Evolutionary conservation across 2,329 filamentous ascomycete genomes (phyloP).

Genomic region (Trichoderma polysporum): DNA sequence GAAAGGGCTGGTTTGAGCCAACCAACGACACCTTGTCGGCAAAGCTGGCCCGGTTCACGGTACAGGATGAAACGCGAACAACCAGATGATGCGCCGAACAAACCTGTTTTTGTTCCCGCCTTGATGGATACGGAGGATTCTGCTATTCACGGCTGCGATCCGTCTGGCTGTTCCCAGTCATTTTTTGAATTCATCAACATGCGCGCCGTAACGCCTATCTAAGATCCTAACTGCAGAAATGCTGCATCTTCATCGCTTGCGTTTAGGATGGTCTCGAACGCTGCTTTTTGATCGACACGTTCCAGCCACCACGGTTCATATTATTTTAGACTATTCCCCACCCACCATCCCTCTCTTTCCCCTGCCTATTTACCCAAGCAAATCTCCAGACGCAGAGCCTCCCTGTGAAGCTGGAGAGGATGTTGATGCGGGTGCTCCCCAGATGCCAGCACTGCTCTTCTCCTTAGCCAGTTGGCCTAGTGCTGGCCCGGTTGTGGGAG

Average conservation of each 20-base stretch:
- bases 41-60: not conserved
- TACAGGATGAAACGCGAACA: not conserved
- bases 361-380: conserved; percentile 43
- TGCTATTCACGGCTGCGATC: not conserved
- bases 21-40: not conserved
- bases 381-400: conserved; percentile 47
- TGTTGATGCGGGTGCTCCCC: conserved; percentile 68
- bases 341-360: not conserved
- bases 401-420: conserved; percentile 31
- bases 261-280: conserved; percentile 13
- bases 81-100: not conserved
- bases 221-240: conserved; percentile 35
- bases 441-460: conserved; percentile 91
- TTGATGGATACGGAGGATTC: not conserved
- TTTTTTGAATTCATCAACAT: conserved; percentile 13
- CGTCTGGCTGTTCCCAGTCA: not conserved
- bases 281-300: conserved; percentile 3
- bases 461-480: conserved; percentile 97
- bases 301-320: conserved; percentile 8
- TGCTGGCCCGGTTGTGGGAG: conserved; percentile 66
- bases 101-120: not conserved
- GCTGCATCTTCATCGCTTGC: conserved; percentile 24
- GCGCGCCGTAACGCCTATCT: conserved; percentile 20
- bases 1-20: not conserved
- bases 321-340: not conserved